These are phyloP conservation scores for Megacollybia platyphylla DNA, from an alignment of 1,284 basidiomycete genomes.

Conservation along the genomic window DNA sequence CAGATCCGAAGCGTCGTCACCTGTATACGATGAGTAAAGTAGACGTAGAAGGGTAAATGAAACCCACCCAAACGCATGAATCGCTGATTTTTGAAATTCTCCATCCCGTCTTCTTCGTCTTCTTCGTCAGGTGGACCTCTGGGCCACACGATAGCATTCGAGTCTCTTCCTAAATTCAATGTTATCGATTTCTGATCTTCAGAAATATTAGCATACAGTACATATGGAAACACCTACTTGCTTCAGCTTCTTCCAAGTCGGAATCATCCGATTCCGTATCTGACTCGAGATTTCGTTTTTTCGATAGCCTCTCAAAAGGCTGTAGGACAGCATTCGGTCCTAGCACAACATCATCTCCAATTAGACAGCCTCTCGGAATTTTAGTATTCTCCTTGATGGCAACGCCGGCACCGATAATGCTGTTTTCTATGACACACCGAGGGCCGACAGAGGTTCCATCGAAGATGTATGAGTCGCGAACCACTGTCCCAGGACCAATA, in stretches of 20 bases:
- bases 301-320: slow-evolving; percentile 64
- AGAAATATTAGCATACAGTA: neutral
- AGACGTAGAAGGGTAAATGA: slow-evolving; percentile 1
- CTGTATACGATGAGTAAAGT: slow-evolving; percentile 18
- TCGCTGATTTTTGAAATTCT: slow-evolving; percentile 49
- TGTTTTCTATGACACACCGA: slow-evolving; percentile 61
- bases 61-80: slow-evolving; percentile 57
- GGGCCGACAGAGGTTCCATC: slow-evolving; percentile 72
- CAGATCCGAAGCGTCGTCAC: slow-evolving; percentile 48
- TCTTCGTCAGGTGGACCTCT: slow-evolving; percentile 38
- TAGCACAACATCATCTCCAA: slow-evolving; percentile 72
- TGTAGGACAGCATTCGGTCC: slow-evolving; percentile 61
- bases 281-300: slow-evolving; percentile 18
- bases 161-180: slow-evolving; percentile 38
- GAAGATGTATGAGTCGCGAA: slow-evolving; percentile 74
- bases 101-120: slow-evolving; percentile 45
- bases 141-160: slow-evolving; percentile 67
- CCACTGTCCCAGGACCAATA: slow-evolving; percentile 50
- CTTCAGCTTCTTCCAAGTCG: slow-evolving; percentile 54
- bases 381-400: slow-evolving; percentile 53
- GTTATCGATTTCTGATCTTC: slow-evolving; percentile 29
- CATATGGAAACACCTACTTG: slow-evolving; percentile 26
- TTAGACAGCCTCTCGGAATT: slow-evolving; percentile 59
- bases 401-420: slow-evolving; percentile 72
- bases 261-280: slow-evolving; percentile 32